Evolutionary conservation across 208 protist species (phyloP), one percentile per base, ranked within the genome.

Genomic region (Leptomonas pyrrhocoris): DNA sequence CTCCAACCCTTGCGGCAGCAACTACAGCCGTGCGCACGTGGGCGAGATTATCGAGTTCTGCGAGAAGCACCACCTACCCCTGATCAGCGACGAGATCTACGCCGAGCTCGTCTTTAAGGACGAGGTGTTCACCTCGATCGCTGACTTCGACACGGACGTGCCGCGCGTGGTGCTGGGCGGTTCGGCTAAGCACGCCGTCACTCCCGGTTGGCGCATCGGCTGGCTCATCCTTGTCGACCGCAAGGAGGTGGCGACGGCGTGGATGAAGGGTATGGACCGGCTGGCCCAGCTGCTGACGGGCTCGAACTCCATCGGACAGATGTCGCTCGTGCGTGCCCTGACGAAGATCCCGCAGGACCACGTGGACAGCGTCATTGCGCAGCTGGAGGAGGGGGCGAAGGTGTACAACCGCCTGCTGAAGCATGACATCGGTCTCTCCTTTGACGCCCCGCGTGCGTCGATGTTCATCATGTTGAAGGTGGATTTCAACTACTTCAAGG

Each of bases 1-100:
- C 8, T 97, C 90, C 36, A 99, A 99, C 81, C 96, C 97, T 30
- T 98, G 96, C 69, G 97, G 97, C 54, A 95, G 84, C 51, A 93
- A 96, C 72, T 98, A 81, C 71, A 81, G 72, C 30, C 71, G 69
- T 13, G 40, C 84, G 28, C 96, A 98, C 73, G 50, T 98, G 16
- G 43, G 73, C 36, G 88, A 81, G 34, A 78, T 97, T 45, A 36
- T 97, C n/a, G 63, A 74, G 49, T 66, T 98, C 8, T 96, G 94
- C 16, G 83, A 95, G 62, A 68, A 94, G 54, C 77, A 92, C 64
- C 57, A 85, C 42, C 57, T 98, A 18, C 94, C 94, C 27, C 88
- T 98, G 58, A 91, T 98, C 42, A 65, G 89, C 3, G 97, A 98
- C 62, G 97, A 98, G 72, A 97, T 98, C 56, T 98, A 98, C 89